Percentiles rank a stretch among this genome's conserved stretches.
Evolutionary conservation across 805 yeast genomes (phyloP).

Genomic region (Candida ponderosae): DNA sequence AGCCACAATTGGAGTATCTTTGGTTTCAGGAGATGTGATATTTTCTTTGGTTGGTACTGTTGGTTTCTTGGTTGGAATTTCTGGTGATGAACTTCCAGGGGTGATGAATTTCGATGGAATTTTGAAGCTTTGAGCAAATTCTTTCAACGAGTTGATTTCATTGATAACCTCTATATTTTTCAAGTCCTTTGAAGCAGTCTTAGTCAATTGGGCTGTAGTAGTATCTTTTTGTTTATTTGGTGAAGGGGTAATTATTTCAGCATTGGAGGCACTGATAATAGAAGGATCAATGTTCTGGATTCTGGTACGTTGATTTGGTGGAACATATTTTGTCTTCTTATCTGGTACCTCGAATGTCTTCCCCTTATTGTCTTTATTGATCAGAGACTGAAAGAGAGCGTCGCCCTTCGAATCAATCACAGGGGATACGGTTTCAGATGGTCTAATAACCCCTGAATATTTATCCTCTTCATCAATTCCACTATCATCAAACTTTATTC

Average conservation of each 20-base stretch:
- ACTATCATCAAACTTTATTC: conserved; percentile 64
- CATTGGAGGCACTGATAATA: conserved; percentile 42
- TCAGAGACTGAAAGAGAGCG: conserved; percentile 19
- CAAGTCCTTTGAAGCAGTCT: conserved; percentile 3
- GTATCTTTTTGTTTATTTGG: neutral
- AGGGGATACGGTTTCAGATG: neutral
- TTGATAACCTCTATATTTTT: conserved; percentile 43
- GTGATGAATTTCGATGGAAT: conserved; percentile 56
- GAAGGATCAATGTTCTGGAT: conserved; percentile 52
- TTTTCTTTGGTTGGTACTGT: conserved; percentile 59
- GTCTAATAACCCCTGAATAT: conserved; percentile 76
- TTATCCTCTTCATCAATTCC: conserved; percentile 94
- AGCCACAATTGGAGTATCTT: conserved; percentile 14
- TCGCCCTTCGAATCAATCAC: conserved; percentile 10
- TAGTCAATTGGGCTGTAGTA: neutral
- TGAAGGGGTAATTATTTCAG: neutral
- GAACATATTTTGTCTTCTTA: conserved; percentile 37
- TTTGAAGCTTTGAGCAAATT: conserved; percentile 77
- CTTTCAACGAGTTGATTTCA: conserved; percentile 62
- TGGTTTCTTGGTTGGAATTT: conserved; percentile 65
- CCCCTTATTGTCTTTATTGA: conserved; percentile 28
- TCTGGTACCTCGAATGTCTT: conserved; percentile 31
- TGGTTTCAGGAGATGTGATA: conserved; percentile 38
- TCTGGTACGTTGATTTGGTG: conserved; percentile 49
- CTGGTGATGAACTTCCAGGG: too few species aligned